Percentiles rank a stretch among this genome's conserved stretches.
Conservation (phyloP, 371 early-diverging fungal species). For the Mucor velutinosus region DNA sequence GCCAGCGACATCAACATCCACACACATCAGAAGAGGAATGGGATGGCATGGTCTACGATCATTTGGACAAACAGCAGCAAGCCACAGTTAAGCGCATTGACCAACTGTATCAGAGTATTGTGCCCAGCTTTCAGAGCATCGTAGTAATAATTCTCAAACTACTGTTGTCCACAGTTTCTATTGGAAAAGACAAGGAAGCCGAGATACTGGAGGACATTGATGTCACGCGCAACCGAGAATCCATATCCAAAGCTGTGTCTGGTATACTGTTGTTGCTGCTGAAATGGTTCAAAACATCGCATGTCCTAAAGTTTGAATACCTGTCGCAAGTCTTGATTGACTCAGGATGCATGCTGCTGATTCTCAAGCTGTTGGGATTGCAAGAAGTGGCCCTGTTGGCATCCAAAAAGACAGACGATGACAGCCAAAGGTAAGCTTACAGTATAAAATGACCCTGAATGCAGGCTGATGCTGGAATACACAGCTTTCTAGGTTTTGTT, state of each 20-base stretch:
- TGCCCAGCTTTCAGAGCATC: conserved; percentile 51
- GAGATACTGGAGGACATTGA: conserved; percentile 56
- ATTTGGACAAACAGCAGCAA: neutral
- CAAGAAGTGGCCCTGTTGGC: conserved; percentile 65
- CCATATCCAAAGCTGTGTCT: conserved; percentile 76
- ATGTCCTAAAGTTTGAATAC: conserved; percentile 79
- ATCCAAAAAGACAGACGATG: conserved; percentile 61
- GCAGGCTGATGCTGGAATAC: neutral
- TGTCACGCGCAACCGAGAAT: conserved; percentile 67
- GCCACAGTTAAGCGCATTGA: conserved; percentile 14
- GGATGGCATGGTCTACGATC: conserved; percentile 5
- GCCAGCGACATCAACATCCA: conserved; percentile 3
- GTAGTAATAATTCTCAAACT: conserved; percentile 53
- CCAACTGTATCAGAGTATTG: conserved; percentile 35
- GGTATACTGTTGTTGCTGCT: conserved; percentile 69
- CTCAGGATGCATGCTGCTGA: conserved; percentile 78
- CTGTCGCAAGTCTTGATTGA: conserved; percentile 78
- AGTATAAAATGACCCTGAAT: neutral
- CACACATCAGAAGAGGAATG: conserved; percentile 12
- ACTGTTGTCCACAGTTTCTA: conserved; percentile 42
- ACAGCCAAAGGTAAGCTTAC: conserved; percentile 40
- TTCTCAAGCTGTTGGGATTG: conserved; percentile 80
- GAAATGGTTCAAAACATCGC: conserved; percentile 71
- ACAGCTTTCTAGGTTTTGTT: conserved; percentile 24
- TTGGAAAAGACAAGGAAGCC: conserved; percentile 21